Percentiles rank a stretch among this genome's conserved stretches.
Evolutionary conservation across 1,284 basidiomycete species (phyloP).

Genomic region (Marasmius fiardii): DNA sequence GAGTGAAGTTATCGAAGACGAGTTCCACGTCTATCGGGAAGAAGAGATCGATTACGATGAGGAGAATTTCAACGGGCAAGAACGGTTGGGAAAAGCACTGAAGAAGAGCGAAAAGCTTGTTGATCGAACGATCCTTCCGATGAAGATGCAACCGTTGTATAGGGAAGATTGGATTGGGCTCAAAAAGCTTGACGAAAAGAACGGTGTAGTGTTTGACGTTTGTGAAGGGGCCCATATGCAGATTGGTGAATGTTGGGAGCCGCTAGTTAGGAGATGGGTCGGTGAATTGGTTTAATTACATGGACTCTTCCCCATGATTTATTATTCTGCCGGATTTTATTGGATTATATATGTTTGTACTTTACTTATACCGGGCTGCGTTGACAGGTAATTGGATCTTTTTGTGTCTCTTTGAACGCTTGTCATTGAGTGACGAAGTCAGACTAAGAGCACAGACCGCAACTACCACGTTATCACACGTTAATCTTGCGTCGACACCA

Average conservation of each 20-base stretch:
- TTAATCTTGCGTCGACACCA: not conserved
- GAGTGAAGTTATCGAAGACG: conserved; percentile 49
- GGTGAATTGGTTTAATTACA: conserved; percentile 27
- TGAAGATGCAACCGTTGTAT: conserved; percentile 79
- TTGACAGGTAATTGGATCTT: too few relatives aligned
- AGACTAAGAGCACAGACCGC: not conserved
- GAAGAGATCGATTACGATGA: not conserved
- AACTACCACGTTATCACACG: not conserved
- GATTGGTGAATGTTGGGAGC: conserved; percentile 60
- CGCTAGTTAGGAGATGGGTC: conserved; percentile 43
- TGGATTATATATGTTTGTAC: too few relatives aligned
- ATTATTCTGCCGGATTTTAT: too few relatives aligned
- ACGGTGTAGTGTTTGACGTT: conserved; percentile 57
- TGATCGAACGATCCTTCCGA: conserved; percentile 52
- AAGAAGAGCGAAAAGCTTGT: not conserved
- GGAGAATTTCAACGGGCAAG: not conserved
- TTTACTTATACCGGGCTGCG: too few relatives aligned
- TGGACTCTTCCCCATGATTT: not conserved
- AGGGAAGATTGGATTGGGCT: conserved; percentile 88
- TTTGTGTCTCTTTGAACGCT: not conserved
- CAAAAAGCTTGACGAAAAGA: conserved; percentile 67
- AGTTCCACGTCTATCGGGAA: conserved; percentile 10
- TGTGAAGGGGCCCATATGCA: conserved; percentile 89
- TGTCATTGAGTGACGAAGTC: not conserved
- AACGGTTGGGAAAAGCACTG: not conserved